Evolutionary conservation across 805 yeast genomes (phyloP), one percentile per base, ranked within the genome.

Genomic region (Monosporozyma solicola): DNA sequence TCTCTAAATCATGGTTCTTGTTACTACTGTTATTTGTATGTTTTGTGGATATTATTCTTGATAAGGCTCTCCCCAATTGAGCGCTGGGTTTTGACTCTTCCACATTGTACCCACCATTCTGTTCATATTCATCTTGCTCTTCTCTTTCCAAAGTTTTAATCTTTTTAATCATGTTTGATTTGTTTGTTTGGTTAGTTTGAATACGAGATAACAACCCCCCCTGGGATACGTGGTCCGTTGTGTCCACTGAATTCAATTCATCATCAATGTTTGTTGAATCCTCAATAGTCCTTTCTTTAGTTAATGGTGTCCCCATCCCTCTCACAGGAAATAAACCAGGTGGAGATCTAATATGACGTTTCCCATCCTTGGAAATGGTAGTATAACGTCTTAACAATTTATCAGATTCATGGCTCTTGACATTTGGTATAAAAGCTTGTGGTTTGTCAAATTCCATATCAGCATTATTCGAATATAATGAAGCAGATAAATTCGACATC

Each of bases 271-370:
- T 45, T 24, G 51, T 54, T 24, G 73, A 58, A 29, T 72, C 71
- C 3, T 88, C 88, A 51, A 85, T 81, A 0, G 83, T 72, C 47
- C 69, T 70, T 59, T 85, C 91, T 51, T 77, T 70, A 29, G 66
- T 68, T 44, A 79, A 64, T 2, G 92, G 85, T 10, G 72, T 74
- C 1, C 87, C 90, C 92, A 86, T 85, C 1, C 87, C 92, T 59
- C 74, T 74, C 2, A 86, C 91, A 0, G 95, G 94, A 68, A 85
- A 86, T 1, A 85, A 90, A 55, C 88, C 88, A 27, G 79, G 79
- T 3, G 92, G 95, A 1, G 90, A 83, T 56, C 79, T 68, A 5
- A 68, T 47, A 20, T 51, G 47, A 16, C 20, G 15, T 31, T 22
- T 47, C 2, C 54, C 49, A 20, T 47, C 47, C 39, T 50, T 41